Base-by-base conservation (phyloP, 2,329 filamentous ascomycete species). In the Beauveria bassiana region DNA sequence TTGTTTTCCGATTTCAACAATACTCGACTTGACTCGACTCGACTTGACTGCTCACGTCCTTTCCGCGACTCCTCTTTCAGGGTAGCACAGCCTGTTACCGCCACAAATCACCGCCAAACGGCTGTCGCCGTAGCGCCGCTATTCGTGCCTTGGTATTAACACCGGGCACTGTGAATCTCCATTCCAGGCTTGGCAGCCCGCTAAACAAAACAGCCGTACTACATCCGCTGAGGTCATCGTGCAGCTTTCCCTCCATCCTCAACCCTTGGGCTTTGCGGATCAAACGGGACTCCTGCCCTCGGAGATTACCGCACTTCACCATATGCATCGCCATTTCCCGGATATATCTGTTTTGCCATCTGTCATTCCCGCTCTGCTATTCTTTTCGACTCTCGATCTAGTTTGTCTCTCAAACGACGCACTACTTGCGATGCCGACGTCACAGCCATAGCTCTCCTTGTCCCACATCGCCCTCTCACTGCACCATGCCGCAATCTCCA, bases 211-310 rank as follows among this genome's bases (percentile, higher is more conserved):
- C 28, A 9, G 18, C 38, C 1, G 20, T 38, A 18, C 34, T 28
- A 18, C n/a, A 24, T 51, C 59, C 59, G 9, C 59, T 61, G 59
- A 61, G 52, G 52, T 61, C 59, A 61, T 55, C 34, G 59, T 61
- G 59, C 59, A 61, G 51, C 59, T 50, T 50, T 40, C 59, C n/a
- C n/a, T 52, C 38, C 46, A 26, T 47, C 43, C 59, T 20, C 43
- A 42, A 42, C 45, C 24, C 31, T 54, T 49, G 20, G 59, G 31
- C 50, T 5, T 49, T 22, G 57, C 47, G 49, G 26, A 38, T 31
- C 49, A 46, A 53, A 60, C 57, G 49, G 57, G 24, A 45, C 24
- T 20, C 26, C 26, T 58, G 43, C 20, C 24, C 46, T 34, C 57
- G 24, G 57, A 20, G 46, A 38, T 45, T 7, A 45, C 49, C 47